Percentiles rank a stretch among this genome's conserved stretches.
phyloP scores from a whole-genome alignment of 495 filamentous ascomycete species.

The Aspergillus avenaceus region DNA sequence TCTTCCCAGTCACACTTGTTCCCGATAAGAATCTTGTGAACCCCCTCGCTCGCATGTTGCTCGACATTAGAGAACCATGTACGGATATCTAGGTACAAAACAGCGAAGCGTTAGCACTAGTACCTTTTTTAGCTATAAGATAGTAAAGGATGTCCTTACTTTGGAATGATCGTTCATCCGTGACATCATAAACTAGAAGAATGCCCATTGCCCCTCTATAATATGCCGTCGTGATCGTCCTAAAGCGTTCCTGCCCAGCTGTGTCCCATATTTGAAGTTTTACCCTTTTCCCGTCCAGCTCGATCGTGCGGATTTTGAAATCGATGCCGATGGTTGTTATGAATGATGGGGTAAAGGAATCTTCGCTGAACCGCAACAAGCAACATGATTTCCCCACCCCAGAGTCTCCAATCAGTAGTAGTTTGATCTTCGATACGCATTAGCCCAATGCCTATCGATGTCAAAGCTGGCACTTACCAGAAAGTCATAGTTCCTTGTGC shows the following conservation, averaged over 20 bases:
- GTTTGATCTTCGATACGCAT: slow-evolving; percentile 74
- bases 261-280: slow-evolving; percentile 99
- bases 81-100: slow-evolving; percentile 69
- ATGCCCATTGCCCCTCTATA: slow-evolving; percentile 99
- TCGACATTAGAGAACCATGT: slow-evolving; percentile 99
- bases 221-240: slow-evolving; percentile 98
- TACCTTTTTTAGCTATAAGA: neutral
- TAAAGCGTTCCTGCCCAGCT: slow-evolving; percentile 94
- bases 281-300: slow-evolving; percentile 94
- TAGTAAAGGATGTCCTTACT: slow-evolving; percentile 56
- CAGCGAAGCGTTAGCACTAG: neutral
- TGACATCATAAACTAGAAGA: slow-evolving; percentile 96
- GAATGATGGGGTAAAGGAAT: slow-evolving; percentile 97
- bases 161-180: slow-evolving; percentile 94
- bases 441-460: neutral
- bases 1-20: slow-evolving; percentile 99
- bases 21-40: slow-evolving; percentile 99
- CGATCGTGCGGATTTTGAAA: slow-evolving; percentile 99
- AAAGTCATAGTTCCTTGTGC: slow-evolving; percentile 97
- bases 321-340: slow-evolving; percentile 99
- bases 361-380: slow-evolving; percentile 95
- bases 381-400: slow-evolving; percentile 99
- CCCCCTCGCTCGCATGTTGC: slow-evolving; percentile 97
- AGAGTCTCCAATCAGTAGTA: slow-evolving; percentile 96
- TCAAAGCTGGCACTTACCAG: slow-evolving; percentile 56